Conservation (phyloP, 805 yeast genomes). For the Metschnikowia reukaufii region DNA sequence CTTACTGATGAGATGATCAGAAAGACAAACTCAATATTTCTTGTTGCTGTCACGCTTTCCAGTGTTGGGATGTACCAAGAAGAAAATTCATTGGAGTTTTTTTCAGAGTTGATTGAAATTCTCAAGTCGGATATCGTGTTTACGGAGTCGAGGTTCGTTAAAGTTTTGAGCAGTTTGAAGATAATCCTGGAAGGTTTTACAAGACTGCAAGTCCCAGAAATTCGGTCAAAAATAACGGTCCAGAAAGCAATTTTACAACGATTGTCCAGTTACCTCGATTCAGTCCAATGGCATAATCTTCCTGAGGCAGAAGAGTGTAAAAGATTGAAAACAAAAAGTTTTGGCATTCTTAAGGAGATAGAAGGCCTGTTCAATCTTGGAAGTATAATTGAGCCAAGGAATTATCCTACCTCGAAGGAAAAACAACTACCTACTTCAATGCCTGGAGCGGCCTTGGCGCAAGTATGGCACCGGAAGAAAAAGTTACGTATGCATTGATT, state of each 20-base stretch:
- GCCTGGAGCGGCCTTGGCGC: too few relatives aligned
- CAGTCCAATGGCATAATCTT: neutral
- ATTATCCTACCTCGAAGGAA: too few relatives aligned
- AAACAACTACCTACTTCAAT: too few relatives aligned
- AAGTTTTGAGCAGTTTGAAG: neutral
- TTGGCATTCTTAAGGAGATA: neutral
- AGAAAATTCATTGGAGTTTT: neutral
- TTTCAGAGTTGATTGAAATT: neutral
- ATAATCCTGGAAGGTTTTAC: neutral
- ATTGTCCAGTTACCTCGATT: neutral
- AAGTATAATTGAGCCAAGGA: neutral
- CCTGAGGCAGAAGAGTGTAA: neutral
- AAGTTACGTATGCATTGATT: too few relatives aligned
- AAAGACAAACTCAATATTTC: conserved; percentile 3
- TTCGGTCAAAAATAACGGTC: neutral
- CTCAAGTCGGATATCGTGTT: neutral
- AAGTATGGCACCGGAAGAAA: too few relatives aligned
- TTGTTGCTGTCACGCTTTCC: neutral
- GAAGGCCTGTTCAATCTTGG: neutral
- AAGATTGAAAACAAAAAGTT: neutral
- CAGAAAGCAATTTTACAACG: neutral
- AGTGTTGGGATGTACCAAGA: neutral
- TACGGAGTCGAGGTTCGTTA: neutral
- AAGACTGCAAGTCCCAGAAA: neutral
- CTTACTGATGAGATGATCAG: conserved; percentile 3